phyloP scores from a whole-genome alignment of 1,139 yeast species.

The Candida glucosophila region DNA sequence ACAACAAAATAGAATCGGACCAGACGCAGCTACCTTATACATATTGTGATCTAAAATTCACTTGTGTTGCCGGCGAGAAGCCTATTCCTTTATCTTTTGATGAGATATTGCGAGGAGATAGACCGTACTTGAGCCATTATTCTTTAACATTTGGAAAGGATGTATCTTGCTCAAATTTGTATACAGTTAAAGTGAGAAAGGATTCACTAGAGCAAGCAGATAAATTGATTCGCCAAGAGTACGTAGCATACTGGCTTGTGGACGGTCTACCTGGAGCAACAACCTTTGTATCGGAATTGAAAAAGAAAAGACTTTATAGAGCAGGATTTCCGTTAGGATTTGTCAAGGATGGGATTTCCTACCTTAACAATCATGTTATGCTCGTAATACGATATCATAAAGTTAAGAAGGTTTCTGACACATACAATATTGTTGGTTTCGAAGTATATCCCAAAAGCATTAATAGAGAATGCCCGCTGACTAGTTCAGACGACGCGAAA shows the following conservation, averaged over 20 bases:
- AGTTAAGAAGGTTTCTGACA: constrained; percentile 28
- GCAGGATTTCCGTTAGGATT: constrained; percentile 86
- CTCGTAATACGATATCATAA: constrained; percentile 68
- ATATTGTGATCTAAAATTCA: constrained; percentile 70
- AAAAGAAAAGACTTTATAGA: constrained; percentile 61
- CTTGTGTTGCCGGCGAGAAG: constrained; percentile 66
- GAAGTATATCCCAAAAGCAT: constrained; percentile 87
- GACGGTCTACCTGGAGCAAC: constrained; percentile 90
- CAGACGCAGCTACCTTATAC: constrained; percentile 71
- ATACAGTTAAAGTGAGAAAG: constrained; percentile 47
- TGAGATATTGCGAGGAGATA: constrained; percentile 73
- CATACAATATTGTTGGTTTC: constrained; percentile 71
- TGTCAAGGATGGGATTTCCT: constrained; percentile 46
- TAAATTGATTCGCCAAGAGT: constrained; percentile 56
- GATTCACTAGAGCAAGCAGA: constrained; percentile 48
- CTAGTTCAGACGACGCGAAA: constrained; percentile 21
- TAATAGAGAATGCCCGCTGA: constrained; percentile 63
- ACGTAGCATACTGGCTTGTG: constrained; percentile 75
- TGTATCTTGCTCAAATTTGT: constrained; percentile 54
- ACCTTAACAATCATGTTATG: constrained; percentile 73
- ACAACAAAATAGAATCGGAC: constrained; percentile 74
- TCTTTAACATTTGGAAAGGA: constrained; percentile 54
- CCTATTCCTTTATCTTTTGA: constrained; percentile 66
- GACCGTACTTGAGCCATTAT: constrained; percentile 70
- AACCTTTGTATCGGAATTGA: constrained; percentile 59